phyloP scores from a whole-genome alignment of 1,284 basidiomycete species.

The Pyrrhoderma lamaoense region DNA sequence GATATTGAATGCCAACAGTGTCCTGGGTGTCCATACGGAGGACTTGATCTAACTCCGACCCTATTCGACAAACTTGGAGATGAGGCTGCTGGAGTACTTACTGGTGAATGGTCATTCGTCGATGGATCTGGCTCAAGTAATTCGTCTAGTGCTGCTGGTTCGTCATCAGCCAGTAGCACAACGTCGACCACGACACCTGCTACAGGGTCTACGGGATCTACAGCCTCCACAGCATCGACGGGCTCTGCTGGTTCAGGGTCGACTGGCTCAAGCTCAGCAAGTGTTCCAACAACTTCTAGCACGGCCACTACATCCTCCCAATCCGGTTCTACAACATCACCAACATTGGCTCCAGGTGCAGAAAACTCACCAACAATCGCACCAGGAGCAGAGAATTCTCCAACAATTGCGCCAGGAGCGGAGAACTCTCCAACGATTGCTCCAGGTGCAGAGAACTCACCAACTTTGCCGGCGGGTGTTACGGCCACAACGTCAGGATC shows the following conservation, averaged over 20 bases:
- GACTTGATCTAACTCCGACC: constrained; percentile 33
- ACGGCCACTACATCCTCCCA: background rate
- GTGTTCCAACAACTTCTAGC: background rate
- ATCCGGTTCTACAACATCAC: background rate
- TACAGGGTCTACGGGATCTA: background rate
- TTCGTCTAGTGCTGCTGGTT: no score
- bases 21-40: constrained; percentile 60
- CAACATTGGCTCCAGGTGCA: background rate
- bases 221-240: background rate
- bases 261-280: background rate
- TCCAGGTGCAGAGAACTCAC: background rate
- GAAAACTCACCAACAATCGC: no score
- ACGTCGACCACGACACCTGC: no score
- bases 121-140: constrained; percentile 22
- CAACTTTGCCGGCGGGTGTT: constrained; percentile 1
- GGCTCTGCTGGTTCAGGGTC: constrained; percentile 24
- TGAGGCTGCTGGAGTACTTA: constrained; percentile 4
- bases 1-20: constrained; percentile 46
- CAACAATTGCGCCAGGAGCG: background rate
- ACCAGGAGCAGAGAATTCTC: background rate
- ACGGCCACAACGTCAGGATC: background rate
- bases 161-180: no score
- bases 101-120: constrained; percentile 10
- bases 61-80: constrained; percentile 9
- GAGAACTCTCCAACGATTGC: background rate